Evolutionary conservation across 2,329 filamentous ascomycete species (phyloP).

Genomic region (Calonectria ilicicola): DNA sequence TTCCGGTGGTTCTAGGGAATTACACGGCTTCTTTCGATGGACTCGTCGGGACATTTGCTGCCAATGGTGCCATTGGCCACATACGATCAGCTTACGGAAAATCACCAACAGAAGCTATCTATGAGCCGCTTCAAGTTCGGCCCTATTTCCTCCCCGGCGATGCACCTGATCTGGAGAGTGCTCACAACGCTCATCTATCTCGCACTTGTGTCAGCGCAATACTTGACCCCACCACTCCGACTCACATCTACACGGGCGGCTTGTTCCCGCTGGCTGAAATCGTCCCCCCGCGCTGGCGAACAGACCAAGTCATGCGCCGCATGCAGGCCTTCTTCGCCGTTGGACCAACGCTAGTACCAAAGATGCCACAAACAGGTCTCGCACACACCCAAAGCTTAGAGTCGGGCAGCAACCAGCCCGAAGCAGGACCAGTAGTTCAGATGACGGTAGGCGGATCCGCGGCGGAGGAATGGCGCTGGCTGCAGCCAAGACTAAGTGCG

Average conservation of each 20-base stretch:
- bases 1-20: background rate
- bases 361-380: too few species aligned
- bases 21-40: background rate
- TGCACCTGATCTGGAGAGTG: background rate
- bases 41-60: background rate
- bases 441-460: too few species aligned
- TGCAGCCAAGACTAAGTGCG: too few species aligned
- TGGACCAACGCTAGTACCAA: too few species aligned
- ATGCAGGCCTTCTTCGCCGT: background rate
- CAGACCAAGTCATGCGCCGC: background rate
- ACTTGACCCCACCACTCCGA: background rate
- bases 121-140: too few species aligned
- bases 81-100: background rate
- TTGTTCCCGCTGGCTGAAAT: background rate
- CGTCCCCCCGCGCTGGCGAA: background rate
- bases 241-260: background rate
- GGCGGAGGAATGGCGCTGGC: too few species aligned
- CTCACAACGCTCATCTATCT: too few species aligned
- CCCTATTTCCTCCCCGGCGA: background rate
- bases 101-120: too few species aligned
- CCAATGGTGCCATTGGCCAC: background rate
- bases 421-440: too few species aligned
- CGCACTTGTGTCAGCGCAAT: background rate
- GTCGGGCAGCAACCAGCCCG: too few species aligned
- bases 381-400: too few species aligned